Base-by-base conservation (phyloP, 108 stramenopile genomes). In the Cyclotella cryptica region DNA sequence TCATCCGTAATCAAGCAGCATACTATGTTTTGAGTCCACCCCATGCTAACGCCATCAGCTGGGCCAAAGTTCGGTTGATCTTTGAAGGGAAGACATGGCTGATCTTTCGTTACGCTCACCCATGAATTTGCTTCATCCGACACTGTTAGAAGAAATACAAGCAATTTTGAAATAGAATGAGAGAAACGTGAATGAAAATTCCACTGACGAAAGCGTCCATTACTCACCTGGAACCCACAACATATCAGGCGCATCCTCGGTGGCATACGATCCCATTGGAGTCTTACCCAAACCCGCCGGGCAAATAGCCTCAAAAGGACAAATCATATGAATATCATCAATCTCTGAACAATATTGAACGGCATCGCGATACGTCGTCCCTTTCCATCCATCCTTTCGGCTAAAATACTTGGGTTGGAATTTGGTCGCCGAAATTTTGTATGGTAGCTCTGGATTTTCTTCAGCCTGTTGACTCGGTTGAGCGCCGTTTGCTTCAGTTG, bases 301-400 rank as follows among this genome's bases (percentile, higher is more conserved):
- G 57, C 69, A 70, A 39, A 70, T 42, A 6, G 54, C 69, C 8
- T 70, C 10, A 29, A 51, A 57, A 39, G 71, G 71, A 72, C 71
- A 72, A 3, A 57, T 21, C 4, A 19, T 13, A 17, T 55, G 61
- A n/a, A 35, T 68, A 9, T 39, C 21, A 42, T 13, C 43, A 29
- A 7, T 61, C 9, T 40, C 14, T 13, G 30, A 60, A 42, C 72
- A 73, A 43, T 30, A 73, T 21, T 46, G 8, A 3, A 43, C 42
- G 24, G 72, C 72, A 15, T 61, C 72, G 8, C 7, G 1, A 47
- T 73, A 73, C 1, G 72, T 73, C n/a, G 30, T 58, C 58, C 72
- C 60, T n/a, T 17, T 27, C 72, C 72, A 73, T 63, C 72, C 72
- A 0, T 40, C 3, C 10, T 44, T 14, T 4, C 72, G 59, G 7